Percentiles rank a stretch among this genome's conserved stretches.
Evolutionary conservation across 202 grass and related monocot genomes (phyloP).

Genomic region (Zizania palustris): DNA sequence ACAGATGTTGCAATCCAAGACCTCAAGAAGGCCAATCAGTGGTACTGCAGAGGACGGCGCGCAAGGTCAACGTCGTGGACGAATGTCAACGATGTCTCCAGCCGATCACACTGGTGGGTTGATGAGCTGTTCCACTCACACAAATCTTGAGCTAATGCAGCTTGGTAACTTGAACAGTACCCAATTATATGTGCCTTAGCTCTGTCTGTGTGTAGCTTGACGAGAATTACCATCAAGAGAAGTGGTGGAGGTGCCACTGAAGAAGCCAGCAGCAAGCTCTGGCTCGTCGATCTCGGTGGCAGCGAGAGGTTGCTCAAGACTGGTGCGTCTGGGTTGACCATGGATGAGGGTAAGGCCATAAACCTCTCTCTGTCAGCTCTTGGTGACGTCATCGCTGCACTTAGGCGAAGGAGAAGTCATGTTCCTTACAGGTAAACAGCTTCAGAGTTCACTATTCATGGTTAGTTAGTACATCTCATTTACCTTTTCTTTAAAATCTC

Average conservation of each 20-base stretch:
- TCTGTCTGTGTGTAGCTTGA: conserved; percentile 80
- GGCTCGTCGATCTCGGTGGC: conserved; percentile 89
- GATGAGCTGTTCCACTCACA: conserved; percentile 16
- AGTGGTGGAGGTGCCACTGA: conserved; percentile 39
- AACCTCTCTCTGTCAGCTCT: conserved; percentile 95
- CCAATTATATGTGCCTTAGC: conserved; percentile 86
- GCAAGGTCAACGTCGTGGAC: conserved; percentile 86
- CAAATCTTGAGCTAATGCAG: conserved; percentile 26
- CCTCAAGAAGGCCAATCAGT: conserved; percentile 73
- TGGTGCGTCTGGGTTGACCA: conserved; percentile 78
- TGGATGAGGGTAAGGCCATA: conserved; percentile 96
- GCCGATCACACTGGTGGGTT: conserved; percentile 95
- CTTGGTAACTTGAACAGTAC: conserved; percentile 37
- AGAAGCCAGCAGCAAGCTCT: conserved; percentile 80
- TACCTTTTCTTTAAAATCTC: background rate
- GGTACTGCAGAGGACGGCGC: conserved; percentile 70
- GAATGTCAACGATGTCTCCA: conserved; percentile 85
- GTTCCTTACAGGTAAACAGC: conserved; percentile 80
- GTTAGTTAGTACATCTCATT: conserved; percentile 16
- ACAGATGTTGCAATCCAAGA: conserved; percentile 58
- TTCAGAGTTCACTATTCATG: background rate
- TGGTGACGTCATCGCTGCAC: conserved; percentile 89
- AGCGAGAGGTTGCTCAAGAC: conserved; percentile 94
- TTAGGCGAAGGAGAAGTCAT: conserved; percentile 74
- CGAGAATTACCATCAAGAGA: conserved; percentile 85